These are phyloP conservation scores for Hypomyces rosellus DNA, from an alignment of 2,329 filamentous ascomycete species.

Conservation along the genomic window DNA sequence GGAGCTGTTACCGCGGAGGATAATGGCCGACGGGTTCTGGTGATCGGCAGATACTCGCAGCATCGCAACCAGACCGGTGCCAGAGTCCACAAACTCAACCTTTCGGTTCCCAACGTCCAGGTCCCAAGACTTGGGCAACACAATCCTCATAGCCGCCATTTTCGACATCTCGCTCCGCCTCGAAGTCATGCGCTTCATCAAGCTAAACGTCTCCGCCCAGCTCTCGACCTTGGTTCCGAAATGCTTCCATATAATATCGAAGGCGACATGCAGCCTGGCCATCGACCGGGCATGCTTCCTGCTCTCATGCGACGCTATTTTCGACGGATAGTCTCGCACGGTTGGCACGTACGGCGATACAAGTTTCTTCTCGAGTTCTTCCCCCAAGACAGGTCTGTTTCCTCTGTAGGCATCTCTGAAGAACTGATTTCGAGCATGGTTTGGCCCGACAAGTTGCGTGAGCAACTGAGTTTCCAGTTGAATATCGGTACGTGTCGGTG, in stretches of 20 bases:
- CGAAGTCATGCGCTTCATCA: conserved; percentile 33
- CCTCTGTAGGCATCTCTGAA: conserved; percentile 25
- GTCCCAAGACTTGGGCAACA: conserved; percentile 29
- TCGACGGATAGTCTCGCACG: conserved; percentile 23
- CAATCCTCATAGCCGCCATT: conserved; percentile 31
- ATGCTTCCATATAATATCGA: conserved; percentile 28
- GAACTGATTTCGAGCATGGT: conserved; percentile 20
- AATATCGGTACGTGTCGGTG: conserved; percentile 8
- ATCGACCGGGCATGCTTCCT: conserved; percentile 16
- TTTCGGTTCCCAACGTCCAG: conserved; percentile 28
- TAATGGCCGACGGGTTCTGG: conserved; percentile 23
- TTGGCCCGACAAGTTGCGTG: conserved; percentile 5
- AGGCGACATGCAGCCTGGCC: conserved; percentile 31
- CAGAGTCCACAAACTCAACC: conserved; percentile 28
- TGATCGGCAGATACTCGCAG: conserved; percentile 29
- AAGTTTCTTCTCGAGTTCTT: conserved; percentile 16
- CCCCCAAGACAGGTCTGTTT: conserved; percentile 14
- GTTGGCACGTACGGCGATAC: conserved; percentile 23
- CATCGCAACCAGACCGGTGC: conserved; percentile 26
- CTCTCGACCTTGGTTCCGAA: conserved; percentile 25
- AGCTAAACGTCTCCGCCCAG: conserved; percentile 35
- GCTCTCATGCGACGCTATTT: conserved; percentile 18
- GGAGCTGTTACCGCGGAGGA: conserved; percentile 26
- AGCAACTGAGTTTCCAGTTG: neutral
- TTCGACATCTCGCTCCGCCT: conserved; percentile 23